Percentiles rank a stretch among this genome's conserved stretches.
Conservation (phyloP, 164 flowering plant species). For the Umbellularia californica region DNA sequence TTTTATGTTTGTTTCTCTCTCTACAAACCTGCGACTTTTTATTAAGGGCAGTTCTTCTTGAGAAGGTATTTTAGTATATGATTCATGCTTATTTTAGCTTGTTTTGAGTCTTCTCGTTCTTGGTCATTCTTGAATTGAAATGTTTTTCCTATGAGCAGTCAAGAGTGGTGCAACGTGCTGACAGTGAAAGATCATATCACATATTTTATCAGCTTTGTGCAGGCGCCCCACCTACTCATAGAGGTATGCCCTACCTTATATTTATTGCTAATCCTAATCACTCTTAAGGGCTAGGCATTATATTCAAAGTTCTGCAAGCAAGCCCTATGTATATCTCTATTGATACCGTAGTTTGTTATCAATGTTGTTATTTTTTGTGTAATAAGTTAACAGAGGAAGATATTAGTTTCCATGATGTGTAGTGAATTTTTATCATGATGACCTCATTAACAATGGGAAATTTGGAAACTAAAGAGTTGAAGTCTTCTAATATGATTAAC, state of each 20-base stretch:
- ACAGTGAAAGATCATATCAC: slow-evolving; percentile 94
- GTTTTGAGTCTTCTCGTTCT: neutral
- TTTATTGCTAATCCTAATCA: neutral
- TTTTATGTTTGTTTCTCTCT: slow-evolving; percentile 20
- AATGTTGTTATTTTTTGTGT: no score
- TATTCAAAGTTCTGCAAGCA: no score
- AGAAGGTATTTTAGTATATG: slow-evolving; percentile 58
- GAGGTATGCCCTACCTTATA: slow-evolving; percentile 43
- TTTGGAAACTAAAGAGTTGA: no score
- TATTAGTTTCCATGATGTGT: no score
- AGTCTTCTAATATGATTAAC: no score
- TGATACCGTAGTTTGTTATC: no score
- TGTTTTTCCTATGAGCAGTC: slow-evolving; percentile 50
- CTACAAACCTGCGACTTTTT: slow-evolving; percentile 11
- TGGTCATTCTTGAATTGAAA: neutral
- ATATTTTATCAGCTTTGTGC: slow-evolving; percentile 98
- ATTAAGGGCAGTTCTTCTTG: slow-evolving; percentile 72
- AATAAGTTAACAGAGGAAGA: no score
- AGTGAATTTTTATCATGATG: no score
- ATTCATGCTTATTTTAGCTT: slow-evolving; percentile 6
- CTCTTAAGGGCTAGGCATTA: no score
- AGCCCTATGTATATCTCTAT: no score
- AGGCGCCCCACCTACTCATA: slow-evolving; percentile 72
- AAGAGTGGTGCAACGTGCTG: slow-evolving; percentile 91
- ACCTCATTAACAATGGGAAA: no score